Conservation (phyloP, 768 basidiomycete species). For the Termitomyces bulborhizus region DNA sequence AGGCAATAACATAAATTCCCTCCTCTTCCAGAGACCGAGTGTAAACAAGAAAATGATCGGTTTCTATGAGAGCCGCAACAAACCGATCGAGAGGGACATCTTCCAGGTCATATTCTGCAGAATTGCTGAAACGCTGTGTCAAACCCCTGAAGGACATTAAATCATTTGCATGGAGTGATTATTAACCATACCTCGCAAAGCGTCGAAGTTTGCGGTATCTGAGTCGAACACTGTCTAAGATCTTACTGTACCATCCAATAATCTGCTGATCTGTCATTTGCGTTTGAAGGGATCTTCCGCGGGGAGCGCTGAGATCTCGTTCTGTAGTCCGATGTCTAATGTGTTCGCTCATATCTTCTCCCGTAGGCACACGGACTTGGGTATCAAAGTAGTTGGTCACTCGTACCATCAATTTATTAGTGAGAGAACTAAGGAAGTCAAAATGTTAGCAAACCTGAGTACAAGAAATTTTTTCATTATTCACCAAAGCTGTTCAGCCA, state of each 20-base stretch:
- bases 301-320: constrained; percentile 13
- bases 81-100: constrained; percentile 70
- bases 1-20: constrained; percentile 88
- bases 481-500: constrained; percentile 95
- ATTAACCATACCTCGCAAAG: constrained; percentile 64
- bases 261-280: constrained; percentile 80
- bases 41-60: constrained; percentile 92
- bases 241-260: constrained; percentile 85
- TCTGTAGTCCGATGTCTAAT: constrained; percentile 13
- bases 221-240: constrained; percentile 86
- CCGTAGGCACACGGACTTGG: constrained; percentile 74
- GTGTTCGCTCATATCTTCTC: constrained; percentile 28
- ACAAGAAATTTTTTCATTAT: constrained; percentile 17
- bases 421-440: constrained; percentile 59
- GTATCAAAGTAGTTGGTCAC: constrained; percentile 94
- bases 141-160: constrained; percentile 39
- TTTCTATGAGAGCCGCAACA: constrained; percentile 70
- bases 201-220: constrained; percentile 93
- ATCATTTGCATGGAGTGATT: background rate
- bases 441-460: constrained; percentile 1
- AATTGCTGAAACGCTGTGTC: constrained; percentile 87
- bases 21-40: constrained; percentile 82
- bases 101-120: constrained; percentile 84
- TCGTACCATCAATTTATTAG: constrained; percentile 88
- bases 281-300: constrained; percentile 26